Conservation (phyloP, 1,139 yeast genomes). For the Saccharomyces hybrid region DNA sequence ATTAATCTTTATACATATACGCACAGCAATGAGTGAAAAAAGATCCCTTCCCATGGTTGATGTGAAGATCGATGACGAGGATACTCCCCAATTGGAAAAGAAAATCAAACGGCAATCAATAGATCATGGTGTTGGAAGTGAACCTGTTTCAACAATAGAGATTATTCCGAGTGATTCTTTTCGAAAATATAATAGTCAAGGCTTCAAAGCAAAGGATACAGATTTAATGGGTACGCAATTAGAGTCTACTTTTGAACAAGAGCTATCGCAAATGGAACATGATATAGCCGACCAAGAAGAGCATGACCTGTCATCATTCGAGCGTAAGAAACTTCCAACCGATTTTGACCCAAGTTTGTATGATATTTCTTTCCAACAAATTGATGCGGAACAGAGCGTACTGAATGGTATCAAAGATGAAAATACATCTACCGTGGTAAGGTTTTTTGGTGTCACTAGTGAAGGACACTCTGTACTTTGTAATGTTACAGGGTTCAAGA, state of each 20-base stretch:
- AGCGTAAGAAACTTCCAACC: conserved; percentile 46
- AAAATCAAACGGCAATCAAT: conserved; percentile 24
- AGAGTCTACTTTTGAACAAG: conserved; percentile 59
- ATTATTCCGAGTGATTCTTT: conserved; percentile 28
- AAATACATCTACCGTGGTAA: conserved; percentile 46
- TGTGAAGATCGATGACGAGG: not conserved
- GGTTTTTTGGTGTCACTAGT: conserved; percentile 87
- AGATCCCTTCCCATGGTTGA: not conserved
- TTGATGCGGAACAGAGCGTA: conserved; percentile 84
- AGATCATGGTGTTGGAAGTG: conserved; percentile 29
- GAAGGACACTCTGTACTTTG: conserved; percentile 85
- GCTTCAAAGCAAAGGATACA: conserved; percentile 25
- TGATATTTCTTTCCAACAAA: conserved; percentile 76
- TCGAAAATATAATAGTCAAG: conserved; percentile 24
- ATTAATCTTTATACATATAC: not conserved
- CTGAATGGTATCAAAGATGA: conserved; percentile 38
- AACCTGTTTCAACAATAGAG: conserved; percentile 30
- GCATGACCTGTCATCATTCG: conserved; percentile 12
- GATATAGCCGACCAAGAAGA: conserved; percentile 26
- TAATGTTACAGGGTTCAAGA: conserved; percentile 80
- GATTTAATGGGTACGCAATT: conserved; percentile 23
- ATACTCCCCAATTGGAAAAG: conserved; percentile 15
- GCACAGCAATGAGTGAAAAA: not conserved
- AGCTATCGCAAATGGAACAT: conserved; percentile 51
- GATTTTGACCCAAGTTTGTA: conserved; percentile 41